Conservation (phyloP, 805 yeast species). For the Starmerella cellae region DNA sequence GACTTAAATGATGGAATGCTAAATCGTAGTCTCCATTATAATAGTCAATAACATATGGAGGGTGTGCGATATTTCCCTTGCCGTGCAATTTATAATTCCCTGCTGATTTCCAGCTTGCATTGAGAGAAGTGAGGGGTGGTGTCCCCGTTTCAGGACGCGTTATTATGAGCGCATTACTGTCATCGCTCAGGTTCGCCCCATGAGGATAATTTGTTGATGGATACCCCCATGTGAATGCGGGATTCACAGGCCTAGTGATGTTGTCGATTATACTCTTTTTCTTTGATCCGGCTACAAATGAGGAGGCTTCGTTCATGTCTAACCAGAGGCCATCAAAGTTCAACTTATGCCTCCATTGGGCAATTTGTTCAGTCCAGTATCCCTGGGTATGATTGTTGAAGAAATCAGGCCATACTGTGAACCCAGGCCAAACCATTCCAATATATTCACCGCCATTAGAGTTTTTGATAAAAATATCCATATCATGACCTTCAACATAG, state of each 20-base stretch:
- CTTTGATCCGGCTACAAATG: background rate
- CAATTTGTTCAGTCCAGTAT: slow-evolving; percentile 1
- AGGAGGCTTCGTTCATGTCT: slow-evolving; percentile 3
- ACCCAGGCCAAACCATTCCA: slow-evolving; percentile 5
- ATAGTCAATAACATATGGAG: slow-evolving; percentile 3
- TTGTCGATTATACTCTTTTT: background rate
- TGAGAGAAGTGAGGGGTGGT: background rate
- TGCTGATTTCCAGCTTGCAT: background rate
- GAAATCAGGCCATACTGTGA: slow-evolving; percentile 2
- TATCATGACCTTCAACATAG: slow-evolving; percentile 4
- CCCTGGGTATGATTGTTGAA: slow-evolving; percentile 1
- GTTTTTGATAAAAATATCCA: slow-evolving; percentile 2
- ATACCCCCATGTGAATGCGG: background rate
- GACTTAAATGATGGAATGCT: background rate
- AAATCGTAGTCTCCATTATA: background rate
- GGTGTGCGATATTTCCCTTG: slow-evolving; percentile 3
- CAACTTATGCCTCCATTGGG: background rate
- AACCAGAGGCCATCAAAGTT: slow-evolving; percentile 2
- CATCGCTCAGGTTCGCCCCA: background rate
- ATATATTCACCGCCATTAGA: background rate
- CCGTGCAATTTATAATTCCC: slow-evolving; percentile 1
- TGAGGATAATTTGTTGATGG: background rate
- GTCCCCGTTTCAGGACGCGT: background rate
- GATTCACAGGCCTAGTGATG: background rate
- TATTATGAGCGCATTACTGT: background rate